Base-by-base conservation (phyloP, 163 green algal genomes). In the Scenedesmus sp. region DNA sequence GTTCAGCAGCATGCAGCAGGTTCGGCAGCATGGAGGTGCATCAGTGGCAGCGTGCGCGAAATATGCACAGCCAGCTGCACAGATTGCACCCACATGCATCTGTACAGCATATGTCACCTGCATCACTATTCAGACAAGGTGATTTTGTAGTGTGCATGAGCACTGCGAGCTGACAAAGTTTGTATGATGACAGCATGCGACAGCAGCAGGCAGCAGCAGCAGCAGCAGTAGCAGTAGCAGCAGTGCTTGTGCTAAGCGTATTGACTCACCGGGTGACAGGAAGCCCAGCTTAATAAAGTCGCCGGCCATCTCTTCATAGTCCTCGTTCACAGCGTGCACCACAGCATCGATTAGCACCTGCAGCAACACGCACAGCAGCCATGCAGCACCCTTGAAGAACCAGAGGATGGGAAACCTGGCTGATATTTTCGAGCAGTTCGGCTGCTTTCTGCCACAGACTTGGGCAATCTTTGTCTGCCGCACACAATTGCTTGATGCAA, bases 261-360 rank as follows among this genome's bases (percentile, higher is more conserved):
- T 23, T 52, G 16, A 15, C 85, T 57, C 64, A 94, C 97, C 97
- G 70, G 92, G 87, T 55, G 91, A 73, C 59, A 97, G 93, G 93
- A 98, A 97, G n/a, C 96, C 96, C 88, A 99, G 97, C 89, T 98
- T 98, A 91, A 99, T 98, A 95, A 99, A 99, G 93, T 99, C 98
- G 2, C 96, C 95, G 56, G 98, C 98, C 98, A 99, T 99, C 54
- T 94, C 94, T n/a, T 94, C 88, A 88, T 99, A 99, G 94, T 99
- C 98, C 94, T 99, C 97, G 94, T 99, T 99, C 77, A 99, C 98
- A 1, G 98, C 98, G 84, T 99, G 98, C 90, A 99, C 98, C 82
- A 99, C 98, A 0, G 98, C 98, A 93, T 99, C 98, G 81, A 99
- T 98, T 74, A 99, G 96, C 67, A 98, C 95, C 93, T 96, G 93